phyloP scores from a whole-genome alignment of 148 eudicot genomes.

The Oxyria digyna region DNA sequence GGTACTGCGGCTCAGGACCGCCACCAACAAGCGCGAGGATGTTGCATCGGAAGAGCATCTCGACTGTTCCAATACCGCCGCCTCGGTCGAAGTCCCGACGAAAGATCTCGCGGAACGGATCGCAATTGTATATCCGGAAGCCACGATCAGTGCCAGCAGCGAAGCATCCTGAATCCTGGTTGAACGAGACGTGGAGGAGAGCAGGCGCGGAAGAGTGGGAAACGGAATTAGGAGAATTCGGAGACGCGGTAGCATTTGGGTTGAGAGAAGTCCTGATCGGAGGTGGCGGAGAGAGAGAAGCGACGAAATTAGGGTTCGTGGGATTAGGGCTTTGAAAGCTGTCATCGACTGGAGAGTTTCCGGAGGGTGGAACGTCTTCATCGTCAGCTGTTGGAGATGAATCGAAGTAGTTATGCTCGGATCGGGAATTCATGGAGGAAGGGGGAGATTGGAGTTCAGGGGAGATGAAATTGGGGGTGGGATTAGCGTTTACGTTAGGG shows the following conservation, averaged over 20 bases:
- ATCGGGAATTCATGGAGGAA: conserved; percentile 20
- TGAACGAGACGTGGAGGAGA: conserved; percentile 58
- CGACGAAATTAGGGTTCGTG: conserved; percentile 16
- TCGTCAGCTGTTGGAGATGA: conserved; percentile 2
- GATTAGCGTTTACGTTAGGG: conserved; percentile 19
- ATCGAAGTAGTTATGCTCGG: conserved; percentile 17
- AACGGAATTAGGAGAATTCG: conserved; percentile 9
- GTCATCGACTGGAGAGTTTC: not conserved
- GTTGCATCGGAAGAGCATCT: conserved; percentile 85
- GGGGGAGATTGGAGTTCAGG: conserved; percentile 12
- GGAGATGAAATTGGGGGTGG: conserved; percentile 16
- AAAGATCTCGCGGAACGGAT: conserved; percentile 80
- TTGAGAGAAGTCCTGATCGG: conserved; percentile 12
- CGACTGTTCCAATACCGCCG: conserved; percentile 68
- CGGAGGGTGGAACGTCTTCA: not conserved
- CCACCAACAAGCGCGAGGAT: conserved; percentile 87
- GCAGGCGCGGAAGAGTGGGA: conserved; percentile 16
- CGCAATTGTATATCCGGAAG: conserved; percentile 71
- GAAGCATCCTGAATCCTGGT: conserved; percentile 74
- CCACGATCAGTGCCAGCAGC: conserved; percentile 70
- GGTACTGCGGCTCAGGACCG: conserved; percentile 70
- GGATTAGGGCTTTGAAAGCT: conserved; percentile 4
- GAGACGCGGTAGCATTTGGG: conserved; percentile 12
- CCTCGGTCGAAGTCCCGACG: conserved; percentile 64
- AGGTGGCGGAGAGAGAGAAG: conserved; percentile 13